These are phyloP conservation scores for Hemisphaericaspora subhashii DNA, from an alignment of 1,139 yeast species.

Conservation along the genomic window DNA sequence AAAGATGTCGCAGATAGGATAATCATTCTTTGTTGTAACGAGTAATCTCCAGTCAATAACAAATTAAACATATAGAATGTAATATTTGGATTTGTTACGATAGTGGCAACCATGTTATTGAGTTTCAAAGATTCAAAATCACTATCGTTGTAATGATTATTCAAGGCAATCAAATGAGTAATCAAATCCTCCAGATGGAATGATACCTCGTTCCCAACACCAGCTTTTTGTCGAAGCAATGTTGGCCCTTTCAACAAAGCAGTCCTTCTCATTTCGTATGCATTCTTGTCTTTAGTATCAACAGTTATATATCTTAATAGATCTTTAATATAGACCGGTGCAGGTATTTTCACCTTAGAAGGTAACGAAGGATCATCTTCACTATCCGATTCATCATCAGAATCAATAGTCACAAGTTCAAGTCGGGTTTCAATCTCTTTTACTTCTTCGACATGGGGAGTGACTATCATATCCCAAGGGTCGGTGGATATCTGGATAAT, in stretches of 20 bases:
- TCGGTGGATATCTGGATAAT: constrained; percentile 5
- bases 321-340: constrained; percentile 65
- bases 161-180: constrained; percentile 44
- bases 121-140: constrained; percentile 53
- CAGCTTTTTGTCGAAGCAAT: constrained; percentile 53
- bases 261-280: constrained; percentile 50
- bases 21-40: constrained; percentile 59
- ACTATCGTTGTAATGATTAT: constrained; percentile 48
- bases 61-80: constrained; percentile 40
- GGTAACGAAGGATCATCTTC: constrained; percentile 51
- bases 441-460: constrained; percentile 10
- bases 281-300: constrained; percentile 43
- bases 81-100: constrained; percentile 46
- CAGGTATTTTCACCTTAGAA: constrained; percentile 34
- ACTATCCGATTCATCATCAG: constrained; percentile 54
- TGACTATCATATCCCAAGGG: constrained; percentile 18
- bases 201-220: constrained; percentile 54
- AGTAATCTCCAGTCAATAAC: constrained; percentile 61
- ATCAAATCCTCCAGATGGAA: constrained; percentile 50
- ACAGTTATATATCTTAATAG: constrained; percentile 52
- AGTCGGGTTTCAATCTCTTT: background rate
- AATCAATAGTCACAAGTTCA: constrained; percentile 10
- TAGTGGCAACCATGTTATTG: constrained; percentile 51
- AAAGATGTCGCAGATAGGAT: constrained; percentile 56
- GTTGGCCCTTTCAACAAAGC: constrained; percentile 58